Conservation (phyloP, 805 yeast genomes). For the Candida germanica region DNA sequence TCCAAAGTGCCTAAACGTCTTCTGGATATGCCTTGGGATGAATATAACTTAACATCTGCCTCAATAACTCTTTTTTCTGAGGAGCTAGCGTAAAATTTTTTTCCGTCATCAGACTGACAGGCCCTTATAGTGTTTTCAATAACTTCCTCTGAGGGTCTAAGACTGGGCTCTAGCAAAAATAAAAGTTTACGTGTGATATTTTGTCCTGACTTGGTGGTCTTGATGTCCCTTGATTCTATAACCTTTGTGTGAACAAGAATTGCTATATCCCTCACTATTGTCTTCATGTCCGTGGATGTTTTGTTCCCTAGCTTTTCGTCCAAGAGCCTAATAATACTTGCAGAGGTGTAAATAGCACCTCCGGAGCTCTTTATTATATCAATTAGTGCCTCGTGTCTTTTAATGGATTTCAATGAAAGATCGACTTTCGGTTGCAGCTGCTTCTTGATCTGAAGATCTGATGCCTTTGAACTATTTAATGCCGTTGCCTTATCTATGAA, state of each 20-base stretch:
- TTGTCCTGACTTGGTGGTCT: conserved; percentile 25
- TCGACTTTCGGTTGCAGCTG: neutral
- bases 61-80: conserved; percentile 22
- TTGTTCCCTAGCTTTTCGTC: conserved; percentile 26
- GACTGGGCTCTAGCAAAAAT: conserved; percentile 24
- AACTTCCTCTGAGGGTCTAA: conserved; percentile 24
- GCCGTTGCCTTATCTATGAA: too few relatives aligned
- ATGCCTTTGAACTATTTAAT: neutral
- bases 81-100: conserved; percentile 3
- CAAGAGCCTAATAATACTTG: conserved; percentile 27
- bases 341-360: conserved; percentile 36
- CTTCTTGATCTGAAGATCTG: neutral
- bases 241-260: conserved; percentile 20
- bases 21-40: conserved; percentile 7
- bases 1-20: conserved; percentile 18
- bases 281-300: conserved; percentile 36
- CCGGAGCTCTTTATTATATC: conserved; percentile 32
- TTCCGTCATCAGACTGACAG: conserved; percentile 27
- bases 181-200: conserved; percentile 28
- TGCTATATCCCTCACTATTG: conserved; percentile 37
- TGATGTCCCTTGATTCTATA: conserved; percentile 22
- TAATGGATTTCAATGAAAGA: conserved; percentile 20
- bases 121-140: conserved; percentile 25
- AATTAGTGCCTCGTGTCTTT: conserved; percentile 27
- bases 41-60: conserved; percentile 25